phyloP scores from a whole-genome alignment of 495 filamentous ascomycete genomes.

The Echria macrotheca region DNA sequence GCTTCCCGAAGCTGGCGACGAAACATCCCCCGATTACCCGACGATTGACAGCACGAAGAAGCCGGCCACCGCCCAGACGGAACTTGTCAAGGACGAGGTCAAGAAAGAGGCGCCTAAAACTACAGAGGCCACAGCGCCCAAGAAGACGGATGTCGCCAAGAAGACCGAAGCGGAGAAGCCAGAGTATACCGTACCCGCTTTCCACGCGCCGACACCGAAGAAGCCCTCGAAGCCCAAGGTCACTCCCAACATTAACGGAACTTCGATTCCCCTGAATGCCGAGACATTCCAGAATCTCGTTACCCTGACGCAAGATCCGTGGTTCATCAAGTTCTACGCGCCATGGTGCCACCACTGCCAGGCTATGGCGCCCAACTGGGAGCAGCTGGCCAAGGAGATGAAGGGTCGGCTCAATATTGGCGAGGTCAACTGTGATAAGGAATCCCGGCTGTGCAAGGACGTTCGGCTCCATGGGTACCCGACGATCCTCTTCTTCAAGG shows the following conservation, averaged over 20 bases:
- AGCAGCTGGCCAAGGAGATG: constrained; percentile 84
- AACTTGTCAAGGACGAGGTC: constrained; percentile 19
- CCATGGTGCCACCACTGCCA: constrained; percentile 97
- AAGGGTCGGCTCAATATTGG: constrained; percentile 82
- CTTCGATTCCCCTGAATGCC: constrained; percentile 67
- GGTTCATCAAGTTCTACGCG: constrained; percentile 98
- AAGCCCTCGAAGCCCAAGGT: constrained; percentile 42
- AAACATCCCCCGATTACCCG: constrained; percentile 8
- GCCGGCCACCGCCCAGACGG: neutral
- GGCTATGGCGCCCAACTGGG: constrained; percentile 84
- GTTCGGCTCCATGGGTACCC: constrained; percentile 72
- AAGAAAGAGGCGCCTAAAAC: constrained; percentile 39
- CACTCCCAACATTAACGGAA: constrained; percentile 67
- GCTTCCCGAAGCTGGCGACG: constrained; percentile 37
- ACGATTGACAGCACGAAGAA: neutral
- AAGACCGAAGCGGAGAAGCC: constrained; percentile 12
- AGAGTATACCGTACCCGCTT: neutral
- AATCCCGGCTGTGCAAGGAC: constrained; percentile 84
- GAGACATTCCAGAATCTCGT: constrained; percentile 84
- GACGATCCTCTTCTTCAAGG: constrained; percentile 88
- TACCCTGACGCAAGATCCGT: constrained; percentile 81
- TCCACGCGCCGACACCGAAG: constrained; percentile 15
- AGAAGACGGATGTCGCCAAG: neutral
- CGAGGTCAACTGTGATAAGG: constrained; percentile 89
- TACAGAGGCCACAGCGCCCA: constrained; percentile 6